A percentile compares a stretch with the other conserved stretches of the same genome.
Conservation (phyloP, 352 stramenopile genomes). For the Globisporangium cylindrosporum region DNA sequence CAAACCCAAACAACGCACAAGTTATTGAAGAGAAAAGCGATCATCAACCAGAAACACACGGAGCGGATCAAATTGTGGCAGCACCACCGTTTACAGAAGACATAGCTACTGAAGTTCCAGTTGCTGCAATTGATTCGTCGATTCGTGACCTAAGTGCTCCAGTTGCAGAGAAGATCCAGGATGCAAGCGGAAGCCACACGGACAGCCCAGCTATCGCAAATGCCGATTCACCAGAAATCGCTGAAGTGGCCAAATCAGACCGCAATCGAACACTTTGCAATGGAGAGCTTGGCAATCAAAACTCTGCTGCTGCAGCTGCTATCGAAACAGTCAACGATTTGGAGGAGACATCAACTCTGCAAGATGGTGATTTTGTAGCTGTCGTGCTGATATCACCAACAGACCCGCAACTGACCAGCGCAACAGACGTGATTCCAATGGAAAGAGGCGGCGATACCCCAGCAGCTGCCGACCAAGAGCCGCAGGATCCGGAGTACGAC, state of each 20-base stretch:
- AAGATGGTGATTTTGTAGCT: not conserved
- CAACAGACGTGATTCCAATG: no score
- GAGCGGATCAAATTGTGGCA: not conserved
- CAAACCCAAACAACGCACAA: not conserved
- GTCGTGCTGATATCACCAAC: not conserved
- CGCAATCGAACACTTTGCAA: not conserved
- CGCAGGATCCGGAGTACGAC: constrained; percentile 9
- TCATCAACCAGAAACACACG: not conserved
- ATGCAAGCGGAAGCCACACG: not conserved
- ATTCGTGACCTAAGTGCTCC: not conserved
- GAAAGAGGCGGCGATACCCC: no score
- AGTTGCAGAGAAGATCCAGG: not conserved
- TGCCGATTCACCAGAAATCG: not conserved
- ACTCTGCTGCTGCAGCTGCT: not conserved
- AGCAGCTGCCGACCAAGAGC: not conserved
- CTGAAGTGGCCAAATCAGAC: not conserved
- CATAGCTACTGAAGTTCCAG: not conserved
- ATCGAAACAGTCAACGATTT: not conserved
- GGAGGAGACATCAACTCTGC: not conserved
- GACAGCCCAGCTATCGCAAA: not conserved
- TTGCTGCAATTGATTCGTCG: not conserved
- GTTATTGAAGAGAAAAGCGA: not conserved
- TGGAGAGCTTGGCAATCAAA: not conserved
- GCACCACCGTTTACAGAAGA: not conserved
- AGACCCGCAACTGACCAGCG: not conserved